Evolutionary conservation across 2,329 filamentous ascomycete species (phyloP), one percentile per base, ranked within the genome.

Genomic region (Stagonosporopsis vannaccii): DNA sequence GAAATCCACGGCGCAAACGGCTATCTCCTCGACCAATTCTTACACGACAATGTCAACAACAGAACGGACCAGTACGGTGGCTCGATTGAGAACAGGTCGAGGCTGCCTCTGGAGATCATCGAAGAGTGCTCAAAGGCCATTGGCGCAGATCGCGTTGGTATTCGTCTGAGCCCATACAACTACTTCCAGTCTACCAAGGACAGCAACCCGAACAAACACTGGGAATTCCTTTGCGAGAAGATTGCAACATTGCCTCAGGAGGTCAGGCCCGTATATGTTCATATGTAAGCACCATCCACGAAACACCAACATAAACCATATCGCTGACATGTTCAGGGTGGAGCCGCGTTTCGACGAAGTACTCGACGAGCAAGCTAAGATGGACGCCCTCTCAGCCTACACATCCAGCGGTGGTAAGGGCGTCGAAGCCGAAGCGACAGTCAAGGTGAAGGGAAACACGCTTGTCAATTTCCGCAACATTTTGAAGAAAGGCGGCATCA

Each of bases 71-170:
- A 72, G 11, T 85, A 81, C 59, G 82, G 83, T 9, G 83, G 82
- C 6, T 79, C 74, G 3, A 73, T 82, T 1, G 78, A 82, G 65
- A 82, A 82, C 54, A 76, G 82, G n/a, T 82, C 79, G 58, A 79
- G 77, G 4, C 88, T 89, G 62, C 80, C 79, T 1, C 68, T 87
- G 2, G 83, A 86, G 61, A 75, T 87, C n/a, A 82, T 75, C 41
- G 52, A 69, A 41, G 72, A 69, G 49, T 68, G 68, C 33, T 64
- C 65, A 7, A 71, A 69, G 35, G 69, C 74, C 2, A 72, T 76
- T 41, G 73, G 74, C 7, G 63, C 63, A 40, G 69, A 73, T 19
- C 65, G 68, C 13, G 67, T 72, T 6, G 73, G 70, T 13, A 73
- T 77, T 19, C 65, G 73, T 23, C 63, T 74, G 22, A 67, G 63